phyloP scores from a whole-genome alignment of 2,329 filamentous ascomycete genomes.

The Aspergillus aculeatinus region DNA sequence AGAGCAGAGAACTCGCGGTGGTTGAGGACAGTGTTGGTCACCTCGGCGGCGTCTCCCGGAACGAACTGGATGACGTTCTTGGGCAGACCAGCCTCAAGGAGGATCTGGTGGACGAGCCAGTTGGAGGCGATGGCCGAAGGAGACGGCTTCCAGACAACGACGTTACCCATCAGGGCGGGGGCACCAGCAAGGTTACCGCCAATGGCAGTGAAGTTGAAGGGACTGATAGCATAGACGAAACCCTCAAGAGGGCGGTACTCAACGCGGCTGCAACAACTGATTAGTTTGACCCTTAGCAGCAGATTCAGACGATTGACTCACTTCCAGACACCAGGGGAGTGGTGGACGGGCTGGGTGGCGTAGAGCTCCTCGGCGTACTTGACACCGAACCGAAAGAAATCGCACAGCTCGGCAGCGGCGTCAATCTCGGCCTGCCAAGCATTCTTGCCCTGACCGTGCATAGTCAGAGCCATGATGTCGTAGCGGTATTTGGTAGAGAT shows the following conservation, averaged over 20 bases:
- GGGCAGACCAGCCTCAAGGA: slow-evolving; percentile 86
- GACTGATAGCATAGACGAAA: slow-evolving; percentile 90
- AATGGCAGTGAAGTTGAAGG: slow-evolving; percentile 98
- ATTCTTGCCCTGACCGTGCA: slow-evolving; percentile 97
- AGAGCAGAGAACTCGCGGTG: slow-evolving; percentile 85
- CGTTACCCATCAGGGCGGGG: slow-evolving; percentile 87
- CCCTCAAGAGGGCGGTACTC: slow-evolving; percentile 90
- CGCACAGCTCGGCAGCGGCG: slow-evolving; percentile 83
- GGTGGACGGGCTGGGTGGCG: slow-evolving; percentile 78
- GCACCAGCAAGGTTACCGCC: slow-evolving; percentile 80
- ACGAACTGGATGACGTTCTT: slow-evolving; percentile 91
- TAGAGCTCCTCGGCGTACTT: slow-evolving; percentile 92
- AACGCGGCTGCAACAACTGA: slow-evolving; percentile 54
- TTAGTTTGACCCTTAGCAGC: slow-evolving; percentile 4
- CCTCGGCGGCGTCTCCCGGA: slow-evolving; percentile 79
- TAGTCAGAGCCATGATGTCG: slow-evolving; percentile 93
- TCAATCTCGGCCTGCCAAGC: slow-evolving; percentile 99
- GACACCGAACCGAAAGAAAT: slow-evolving; percentile 90
- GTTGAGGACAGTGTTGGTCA: slow-evolving; percentile 73
- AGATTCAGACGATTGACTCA: slow-evolving; percentile 30
- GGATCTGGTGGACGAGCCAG: slow-evolving; percentile 85
- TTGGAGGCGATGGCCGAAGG: slow-evolving; percentile 85
- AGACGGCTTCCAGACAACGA: slow-evolving; percentile 96
- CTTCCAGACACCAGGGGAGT: slow-evolving; percentile 86
- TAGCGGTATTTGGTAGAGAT: slow-evolving; percentile 91